Evolutionary conservation across 495 filamentous ascomycete genomes (phyloP).

Genomic region (Terfezia claveryi): DNA sequence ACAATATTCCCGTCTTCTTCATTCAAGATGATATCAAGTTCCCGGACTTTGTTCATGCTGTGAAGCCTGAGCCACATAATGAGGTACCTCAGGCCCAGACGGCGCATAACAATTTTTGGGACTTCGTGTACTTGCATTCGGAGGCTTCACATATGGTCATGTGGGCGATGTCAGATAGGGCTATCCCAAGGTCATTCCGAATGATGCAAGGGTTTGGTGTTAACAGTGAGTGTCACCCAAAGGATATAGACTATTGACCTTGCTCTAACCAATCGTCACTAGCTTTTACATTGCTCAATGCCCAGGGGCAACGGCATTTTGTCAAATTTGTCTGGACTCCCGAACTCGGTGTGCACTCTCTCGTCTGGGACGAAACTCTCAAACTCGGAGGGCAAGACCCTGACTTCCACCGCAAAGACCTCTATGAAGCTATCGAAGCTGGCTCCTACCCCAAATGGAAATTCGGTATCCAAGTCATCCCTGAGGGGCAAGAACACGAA

Average conservation of each 20-base stretch:
- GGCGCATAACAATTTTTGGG: slow-evolving; percentile 34
- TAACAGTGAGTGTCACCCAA: slow-evolving; percentile 28
- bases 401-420: slow-evolving; percentile 72
- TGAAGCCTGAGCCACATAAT: slow-evolving; percentile 63
- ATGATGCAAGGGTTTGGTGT: slow-evolving; percentile 92
- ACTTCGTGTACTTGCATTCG: slow-evolving; percentile 38
- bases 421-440: slow-evolving; percentile 57
- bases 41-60: slow-evolving; percentile 55
- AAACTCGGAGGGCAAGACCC: slow-evolving; percentile 67
- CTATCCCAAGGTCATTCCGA: slow-evolving; percentile 55
- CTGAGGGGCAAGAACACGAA: slow-evolving; percentile 47
- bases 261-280: background rate
- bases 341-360: slow-evolving; percentile 56
- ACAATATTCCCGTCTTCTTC: slow-evolving; percentile 22
- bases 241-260: background rate
- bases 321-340: slow-evolving; percentile 72
- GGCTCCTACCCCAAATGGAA: slow-evolving; percentile 59
- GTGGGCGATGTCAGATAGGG: slow-evolving; percentile 62
- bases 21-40: slow-evolving; percentile 55
- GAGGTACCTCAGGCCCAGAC: slow-evolving; percentile 33
- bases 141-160: slow-evolving; percentile 73
- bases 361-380: slow-evolving; percentile 75
- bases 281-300: slow-evolving; percentile 48
- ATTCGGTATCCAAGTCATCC: slow-evolving; percentile 58
- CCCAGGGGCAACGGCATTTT: slow-evolving; percentile 45